Base-by-base conservation (phyloP, 2,329 filamentous ascomycete species). In the Coniochaeta sp. region DNA sequence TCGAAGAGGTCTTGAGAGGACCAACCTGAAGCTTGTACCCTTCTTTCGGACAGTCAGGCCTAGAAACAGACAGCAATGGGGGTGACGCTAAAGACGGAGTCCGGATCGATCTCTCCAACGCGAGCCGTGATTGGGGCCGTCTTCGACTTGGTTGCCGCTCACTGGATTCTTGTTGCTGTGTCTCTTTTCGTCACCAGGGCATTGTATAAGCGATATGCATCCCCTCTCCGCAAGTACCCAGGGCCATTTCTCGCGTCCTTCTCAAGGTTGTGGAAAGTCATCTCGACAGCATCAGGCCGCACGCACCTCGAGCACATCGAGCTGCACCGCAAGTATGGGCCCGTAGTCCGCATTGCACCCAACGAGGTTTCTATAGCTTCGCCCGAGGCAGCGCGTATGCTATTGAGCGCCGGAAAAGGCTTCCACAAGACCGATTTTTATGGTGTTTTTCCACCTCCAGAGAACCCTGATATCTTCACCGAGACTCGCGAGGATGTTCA, bases 391-490 rank as follows among this genome's bases (percentile, higher is more conserved):
- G 76, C 79, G 6, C 72, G 79, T 2, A 69, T 73, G 9, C 64
- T 82, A 14, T 71, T 82, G 31, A 74, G 74, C 52, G 79, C 79
- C 0, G 80, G 80, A 8, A 81, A 80, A 67, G 74, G 77, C 22
- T 81, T 81, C 70, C 75, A 77, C 71, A 82, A 82, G 72, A 81
- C 80, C 3, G 70, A 75, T 60, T 82, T 82, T 63, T 82, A 82
- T 66, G 72, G 68, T 43, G 81, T 84, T 7, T 84, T 84, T 66
- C 81, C 81, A 33, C 81, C 81, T 3, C 77, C 79, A 0, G 79
- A 82, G 69, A 82, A 83, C 70, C 80, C 81, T 6, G 81, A 84
- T 62, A 83, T 84, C 67, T 84, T 84, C 70, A 83, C 81, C 44
- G 81, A 84, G 68, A 77, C 74, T 17, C 73, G 80, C 59, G 81